Evolutionary conservation across 192 early-diverging fungal genomes (phyloP).

Genomic region (Ambispora gerdemannii): DNA sequence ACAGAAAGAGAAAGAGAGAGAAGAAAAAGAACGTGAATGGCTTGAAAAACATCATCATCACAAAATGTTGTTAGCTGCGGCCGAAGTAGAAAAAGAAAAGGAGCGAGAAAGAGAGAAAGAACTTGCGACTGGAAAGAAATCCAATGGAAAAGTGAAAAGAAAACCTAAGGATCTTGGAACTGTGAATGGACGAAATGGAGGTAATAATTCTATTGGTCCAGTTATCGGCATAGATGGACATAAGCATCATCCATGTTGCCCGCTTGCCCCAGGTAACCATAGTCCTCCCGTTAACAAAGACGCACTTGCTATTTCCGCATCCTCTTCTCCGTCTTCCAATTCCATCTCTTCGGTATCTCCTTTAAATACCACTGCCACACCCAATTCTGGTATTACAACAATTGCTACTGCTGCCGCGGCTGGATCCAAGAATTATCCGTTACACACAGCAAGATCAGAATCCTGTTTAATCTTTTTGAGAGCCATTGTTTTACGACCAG

Average conservation of each 20-base stretch:
- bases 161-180: not conserved
- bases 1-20: conserved; percentile 26
- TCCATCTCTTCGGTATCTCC: not conserved
- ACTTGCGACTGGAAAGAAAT: conserved; percentile 18
- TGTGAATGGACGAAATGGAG: not conserved
- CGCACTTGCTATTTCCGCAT: not conserved
- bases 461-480: conserved; percentile 15
- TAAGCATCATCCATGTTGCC: conserved; percentile 27
- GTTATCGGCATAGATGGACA: conserved; percentile 27
- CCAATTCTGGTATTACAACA: not conserved
- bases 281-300: not conserved
- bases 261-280: conserved; percentile 27
- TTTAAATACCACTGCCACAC: not conserved
- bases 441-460: conserved; percentile 20
- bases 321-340: not conserved
- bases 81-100: conserved; percentile 16
- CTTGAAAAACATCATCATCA: conserved; percentile 21
- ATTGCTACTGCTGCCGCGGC: not conserved
- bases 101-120: not conserved
- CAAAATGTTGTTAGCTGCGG: conserved; percentile 13
- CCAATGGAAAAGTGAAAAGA: not conserved
- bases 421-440: conserved; percentile 15
- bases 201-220: conserved; percentile 3
- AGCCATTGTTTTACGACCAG: conserved; percentile 16
- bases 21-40: conserved; percentile 30